Evolutionary conservation across 805 yeast species (phyloP).

Genomic region (Kuraishia piskuri): DNA sequence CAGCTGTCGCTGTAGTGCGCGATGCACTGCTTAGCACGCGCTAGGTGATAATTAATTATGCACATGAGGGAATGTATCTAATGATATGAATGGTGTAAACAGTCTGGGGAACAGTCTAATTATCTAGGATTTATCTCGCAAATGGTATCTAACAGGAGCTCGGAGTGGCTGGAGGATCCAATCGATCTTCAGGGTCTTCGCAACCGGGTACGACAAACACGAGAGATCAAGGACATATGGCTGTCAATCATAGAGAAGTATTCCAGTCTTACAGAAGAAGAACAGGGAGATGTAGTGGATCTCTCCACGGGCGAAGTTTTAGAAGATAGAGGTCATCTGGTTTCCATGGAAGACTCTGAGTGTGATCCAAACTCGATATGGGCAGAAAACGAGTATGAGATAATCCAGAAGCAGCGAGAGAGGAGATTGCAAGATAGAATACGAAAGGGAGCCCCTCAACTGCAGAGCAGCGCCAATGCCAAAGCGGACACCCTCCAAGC

Average conservation of each 20-base stretch:
- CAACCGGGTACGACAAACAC: neutral
- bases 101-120: too few relatives aligned
- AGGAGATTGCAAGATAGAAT: neutral
- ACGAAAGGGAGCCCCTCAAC: neutral
- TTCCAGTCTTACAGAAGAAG: slow-evolving; percentile 33
- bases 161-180: neutral
- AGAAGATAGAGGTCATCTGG: slow-evolving; percentile 5
- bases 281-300: slow-evolving; percentile 35
- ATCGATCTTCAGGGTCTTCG: neutral
- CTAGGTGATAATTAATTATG: too few relatives aligned
- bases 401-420: neutral
- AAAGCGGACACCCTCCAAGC: neutral
- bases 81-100: too few relatives aligned
- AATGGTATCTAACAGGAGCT: neutral
- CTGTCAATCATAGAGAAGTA: slow-evolving; percentile 43
- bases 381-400: neutral
- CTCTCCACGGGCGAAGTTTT: slow-evolving; percentile 3
- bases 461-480: neutral
- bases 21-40: too few relatives aligned
- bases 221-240: slow-evolving; percentile 27
- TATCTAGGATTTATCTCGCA: too few relatives aligned
- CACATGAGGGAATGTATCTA: too few relatives aligned
- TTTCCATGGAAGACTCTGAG: slow-evolving; percentile 1
- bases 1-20: too few relatives aligned
- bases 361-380: neutral